phyloP scores from a whole-genome alignment of 371 early-diverging fungal species.

The Syncephalastrum sp. region DNA sequence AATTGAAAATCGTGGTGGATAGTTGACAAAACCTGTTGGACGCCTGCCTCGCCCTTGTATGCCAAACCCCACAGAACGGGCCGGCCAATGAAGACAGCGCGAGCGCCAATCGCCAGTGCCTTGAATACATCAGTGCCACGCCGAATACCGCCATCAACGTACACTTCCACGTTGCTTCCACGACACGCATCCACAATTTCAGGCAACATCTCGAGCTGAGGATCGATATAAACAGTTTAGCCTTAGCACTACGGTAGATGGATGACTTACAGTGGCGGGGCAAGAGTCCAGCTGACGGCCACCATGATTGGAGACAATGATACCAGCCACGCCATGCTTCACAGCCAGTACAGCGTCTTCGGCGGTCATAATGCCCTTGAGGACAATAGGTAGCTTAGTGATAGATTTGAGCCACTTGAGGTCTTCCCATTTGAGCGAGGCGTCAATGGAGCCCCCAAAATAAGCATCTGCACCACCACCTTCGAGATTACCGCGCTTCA shows the following conservation, averaged over 20 bases:
- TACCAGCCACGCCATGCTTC: conserved; percentile 56
- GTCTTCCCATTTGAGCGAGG: conserved; percentile 66
- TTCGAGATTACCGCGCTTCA: conserved; percentile 12
- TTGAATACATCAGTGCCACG: conserved; percentile 68
- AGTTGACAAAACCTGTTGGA: conserved; percentile 16
- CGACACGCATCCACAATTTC: conserved; percentile 60
- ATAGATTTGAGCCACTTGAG: conserved; percentile 63
- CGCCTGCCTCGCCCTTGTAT: conserved; percentile 29
- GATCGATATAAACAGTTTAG: background rate
- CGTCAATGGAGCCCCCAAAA: conserved; percentile 22
- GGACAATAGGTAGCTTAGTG: conserved; percentile 63
- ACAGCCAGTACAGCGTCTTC: conserved; percentile 74
- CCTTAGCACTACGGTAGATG: conserved; percentile 1
- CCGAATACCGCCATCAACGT: conserved; percentile 72
- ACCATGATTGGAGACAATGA: conserved; percentile 80
- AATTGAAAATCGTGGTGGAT: conserved; percentile 21
- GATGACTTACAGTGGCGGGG: conserved; percentile 41
- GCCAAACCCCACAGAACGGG: conserved; percentile 60
- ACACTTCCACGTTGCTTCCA: conserved; percentile 54
- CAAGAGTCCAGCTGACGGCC: conserved; percentile 74
- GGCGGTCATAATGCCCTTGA: conserved; percentile 71
- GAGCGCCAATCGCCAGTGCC: conserved; percentile 72
- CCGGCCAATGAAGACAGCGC: conserved; percentile 70
- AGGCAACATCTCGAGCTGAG: conserved; percentile 51
- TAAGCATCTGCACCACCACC: conserved; percentile 19